Evolutionary conservation across 2,329 filamentous ascomycete genomes (phyloP).

Genomic region (Alternaria novae-zelandiae): DNA sequence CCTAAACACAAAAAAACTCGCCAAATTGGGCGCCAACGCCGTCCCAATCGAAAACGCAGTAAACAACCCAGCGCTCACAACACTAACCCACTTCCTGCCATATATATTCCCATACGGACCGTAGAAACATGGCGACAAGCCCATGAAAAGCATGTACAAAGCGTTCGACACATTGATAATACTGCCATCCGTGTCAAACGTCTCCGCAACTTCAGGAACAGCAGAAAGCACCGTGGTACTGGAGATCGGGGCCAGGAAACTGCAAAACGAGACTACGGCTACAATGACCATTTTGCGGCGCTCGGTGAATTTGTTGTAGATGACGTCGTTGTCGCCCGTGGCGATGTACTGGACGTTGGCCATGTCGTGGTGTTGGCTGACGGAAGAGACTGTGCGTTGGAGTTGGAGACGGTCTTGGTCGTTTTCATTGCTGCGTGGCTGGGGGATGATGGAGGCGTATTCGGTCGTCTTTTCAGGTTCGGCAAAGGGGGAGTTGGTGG

Average conservation of each 20-base stretch:
- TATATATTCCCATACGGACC: constrained; percentile 67
- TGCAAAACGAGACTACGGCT: constrained; percentile 72
- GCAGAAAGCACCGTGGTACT: constrained; percentile 77
- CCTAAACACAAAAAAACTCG: constrained; percentile 75
- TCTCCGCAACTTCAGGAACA: constrained; percentile 73
- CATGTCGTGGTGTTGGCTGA: constrained; percentile 43
- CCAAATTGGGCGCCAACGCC: constrained; percentile 73
- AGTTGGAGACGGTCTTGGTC: constrained; percentile 32
- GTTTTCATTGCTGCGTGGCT: constrained; percentile 7
- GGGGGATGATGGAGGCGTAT: constrained; percentile 39
- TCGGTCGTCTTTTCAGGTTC: constrained; percentile 35
- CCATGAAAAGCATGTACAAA: constrained; percentile 77
- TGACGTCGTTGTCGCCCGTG: constrained; percentile 53
- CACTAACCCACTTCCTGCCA: constrained; percentile 60
- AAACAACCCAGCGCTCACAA: constrained; percentile 68
- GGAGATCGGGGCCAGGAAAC: constrained; percentile 76
- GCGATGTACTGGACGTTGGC: constrained; percentile 32
- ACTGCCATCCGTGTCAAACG: constrained; percentile 68
- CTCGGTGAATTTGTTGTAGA: constrained; percentile 69
- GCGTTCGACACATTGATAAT: constrained; percentile 79
- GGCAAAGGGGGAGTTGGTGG: not conserved
- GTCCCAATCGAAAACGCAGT: constrained; percentile 74
- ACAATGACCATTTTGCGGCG: constrained; percentile 72
- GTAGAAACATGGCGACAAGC: constrained; percentile 67
- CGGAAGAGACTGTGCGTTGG: constrained; percentile 39